These are phyloP conservation scores for Penicillium samsonianum DNA, from an alignment of 495 filamentous ascomycete species.

Conservation along the genomic window DNA sequence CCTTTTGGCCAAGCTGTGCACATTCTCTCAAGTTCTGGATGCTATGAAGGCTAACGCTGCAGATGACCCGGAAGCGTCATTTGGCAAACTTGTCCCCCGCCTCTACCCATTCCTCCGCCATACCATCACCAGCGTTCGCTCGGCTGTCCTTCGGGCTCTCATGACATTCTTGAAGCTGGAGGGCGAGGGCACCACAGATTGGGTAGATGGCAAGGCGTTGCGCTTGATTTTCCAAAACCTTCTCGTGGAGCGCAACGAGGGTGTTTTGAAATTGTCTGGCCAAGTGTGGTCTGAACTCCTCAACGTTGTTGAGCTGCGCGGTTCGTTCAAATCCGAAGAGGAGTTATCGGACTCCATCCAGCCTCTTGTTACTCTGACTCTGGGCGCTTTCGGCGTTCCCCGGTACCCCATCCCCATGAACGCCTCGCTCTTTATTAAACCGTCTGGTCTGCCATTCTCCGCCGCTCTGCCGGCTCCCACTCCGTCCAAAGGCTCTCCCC, in stretches of 20 bases:
- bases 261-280: constrained; percentile 73
- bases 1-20: constrained; percentile 89
- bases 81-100: constrained; percentile 86
- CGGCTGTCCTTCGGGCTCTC: constrained; percentile 87
- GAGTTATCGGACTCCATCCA: constrained; percentile 61
- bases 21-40: constrained; percentile 87
- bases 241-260: constrained; percentile 86
- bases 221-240: constrained; percentile 93
- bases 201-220: constrained; percentile 87
- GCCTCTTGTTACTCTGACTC: constrained; percentile 72
- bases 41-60: constrained; percentile 92
- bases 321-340: constrained; percentile 66
- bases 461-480: constrained; percentile 47
- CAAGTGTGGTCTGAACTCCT: constrained; percentile 85
- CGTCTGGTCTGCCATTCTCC: constrained; percentile 83
- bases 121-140: constrained; percentile 92
- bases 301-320: constrained; percentile 58
- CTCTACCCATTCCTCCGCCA: constrained; percentile 96
- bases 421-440: constrained; percentile 81
- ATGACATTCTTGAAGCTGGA: constrained; percentile 89
- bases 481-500: constrained; percentile 62
- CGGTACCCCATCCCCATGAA: constrained; percentile 91
- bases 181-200: constrained; percentile 79
- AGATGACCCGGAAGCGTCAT: constrained; percentile 79
- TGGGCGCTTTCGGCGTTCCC: constrained; percentile 89